Evolutionary conservation across 257 asterid species (phyloP).

Genomic region (Voacanga thouarsii): DNA sequence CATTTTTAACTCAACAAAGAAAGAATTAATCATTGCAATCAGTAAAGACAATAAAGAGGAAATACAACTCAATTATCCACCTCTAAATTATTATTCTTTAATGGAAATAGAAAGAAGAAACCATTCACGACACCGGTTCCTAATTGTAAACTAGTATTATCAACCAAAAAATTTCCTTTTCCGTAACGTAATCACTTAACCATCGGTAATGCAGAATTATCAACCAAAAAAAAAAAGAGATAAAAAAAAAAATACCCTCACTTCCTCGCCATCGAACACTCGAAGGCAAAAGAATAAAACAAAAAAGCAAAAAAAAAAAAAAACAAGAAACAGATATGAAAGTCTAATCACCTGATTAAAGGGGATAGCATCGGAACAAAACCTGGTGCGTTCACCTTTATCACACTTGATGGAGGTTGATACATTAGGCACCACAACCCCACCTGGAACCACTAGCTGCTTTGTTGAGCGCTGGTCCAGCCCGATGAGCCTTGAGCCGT

Average conservation of each 20-base stretch:
- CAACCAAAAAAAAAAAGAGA: not conserved
- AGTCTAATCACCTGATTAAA: constrained; percentile 57
- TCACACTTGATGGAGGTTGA: constrained; percentile 81
- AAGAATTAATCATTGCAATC: not conserved
- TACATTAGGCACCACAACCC: constrained; percentile 57
- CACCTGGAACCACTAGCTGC: constrained; percentile 75
- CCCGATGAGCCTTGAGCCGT: constrained; percentile 62
- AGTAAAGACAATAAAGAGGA: not conserved
- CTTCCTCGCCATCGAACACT: not conserved
- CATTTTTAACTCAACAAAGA: not conserved
- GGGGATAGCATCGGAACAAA: constrained; percentile 78
- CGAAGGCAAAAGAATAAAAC: not conserved
- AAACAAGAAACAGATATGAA: not conserved
- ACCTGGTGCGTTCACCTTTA: constrained; percentile 94
- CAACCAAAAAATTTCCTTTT: not conserved
- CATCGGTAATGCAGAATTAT: not conserved
- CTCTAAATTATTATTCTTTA: not conserved
- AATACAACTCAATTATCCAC: not conserved
- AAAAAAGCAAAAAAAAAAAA: not conserved
- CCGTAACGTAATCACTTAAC: not conserved
- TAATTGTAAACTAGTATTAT: not conserved
- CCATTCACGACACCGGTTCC: not conserved
- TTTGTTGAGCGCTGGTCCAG: constrained; percentile 49
- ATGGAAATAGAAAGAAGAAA: not conserved
- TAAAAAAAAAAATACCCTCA: not conserved